phyloP scores from a whole-genome alignment of 1,139 yeast species.

The Lodderomyces parapsilosis region DNA sequence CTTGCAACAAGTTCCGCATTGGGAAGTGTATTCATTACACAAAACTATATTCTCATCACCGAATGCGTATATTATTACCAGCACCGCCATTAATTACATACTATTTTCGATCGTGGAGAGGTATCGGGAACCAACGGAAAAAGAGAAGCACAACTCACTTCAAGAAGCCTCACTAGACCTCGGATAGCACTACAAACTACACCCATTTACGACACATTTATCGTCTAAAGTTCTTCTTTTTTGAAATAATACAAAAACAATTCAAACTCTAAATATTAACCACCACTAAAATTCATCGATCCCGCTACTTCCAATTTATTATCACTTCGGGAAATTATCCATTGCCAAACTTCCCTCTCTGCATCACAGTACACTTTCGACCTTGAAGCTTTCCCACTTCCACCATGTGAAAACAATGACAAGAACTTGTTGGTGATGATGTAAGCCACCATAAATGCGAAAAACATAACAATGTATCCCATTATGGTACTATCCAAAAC shows the following conservation, averaged over 20 bases:
- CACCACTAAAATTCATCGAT: neutral
- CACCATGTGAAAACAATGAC: neutral
- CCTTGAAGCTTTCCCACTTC: neutral
- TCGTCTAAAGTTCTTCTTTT: no score
- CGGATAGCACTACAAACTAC: no score
- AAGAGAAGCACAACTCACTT: no score
- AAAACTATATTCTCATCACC: neutral
- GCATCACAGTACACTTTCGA: slow-evolving; percentile 4
- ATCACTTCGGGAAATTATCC: slow-evolving; percentile 3
- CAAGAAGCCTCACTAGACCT: no score
- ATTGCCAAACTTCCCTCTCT: slow-evolving; percentile 4
- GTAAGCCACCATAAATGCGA: slow-evolving; percentile 16
- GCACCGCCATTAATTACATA: no score
- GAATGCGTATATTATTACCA: neutral
- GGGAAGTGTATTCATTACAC: neutral
- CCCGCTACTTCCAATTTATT: neutral
- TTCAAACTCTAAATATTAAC: neutral
- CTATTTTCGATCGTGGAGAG: no score
- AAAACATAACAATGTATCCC: slow-evolving; percentile 22
- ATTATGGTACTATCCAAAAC: slow-evolving; percentile 23
- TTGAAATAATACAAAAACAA: neutral
- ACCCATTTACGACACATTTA: no score
- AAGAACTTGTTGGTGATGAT: slow-evolving; percentile 1
- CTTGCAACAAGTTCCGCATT: neutral
- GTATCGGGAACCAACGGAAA: no score